Base-by-base conservation (phyloP, 192 early-diverging fungal species). In the Gonapodya prolifera region DNA sequence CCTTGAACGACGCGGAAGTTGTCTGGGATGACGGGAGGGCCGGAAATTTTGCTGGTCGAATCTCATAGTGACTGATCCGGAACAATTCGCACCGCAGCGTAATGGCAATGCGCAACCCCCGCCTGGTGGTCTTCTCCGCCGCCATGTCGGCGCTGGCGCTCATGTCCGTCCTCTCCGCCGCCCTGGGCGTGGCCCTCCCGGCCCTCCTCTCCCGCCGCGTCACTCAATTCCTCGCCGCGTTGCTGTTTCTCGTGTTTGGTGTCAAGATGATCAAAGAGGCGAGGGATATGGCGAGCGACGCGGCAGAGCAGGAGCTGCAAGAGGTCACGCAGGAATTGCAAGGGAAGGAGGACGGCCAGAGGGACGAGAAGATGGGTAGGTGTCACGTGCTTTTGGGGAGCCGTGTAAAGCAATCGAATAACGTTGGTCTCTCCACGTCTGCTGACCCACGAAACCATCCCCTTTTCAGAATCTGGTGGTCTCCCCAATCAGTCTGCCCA, bases 31-130 rank as follows among this genome's bases (percentile, higher is more conserved):
- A n/a, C n/a, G n/a, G n/a, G n/a, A n/a, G n/a, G n/a, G n/a, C n/a
- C n/a, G n/a, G n/a, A n/a, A n/a, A n/a, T n/a, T n/a, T n/a, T n/a
- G n/a, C n/a, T n/a, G n/a, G n/a, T n/a, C n/a, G n/a, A n/a, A n/a
- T n/a, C n/a, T n/a, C n/a, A n/a, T n/a, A n/a, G n/a, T n/a, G n/a
- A n/a, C n/a, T n/a, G n/a, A n/a, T n/a, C n/a, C n/a, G n/a, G n/a
- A n/a, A n/a, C n/a, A n/a, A n/a, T n/a, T n/a, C n/a, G n/a, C n/a
- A n/a, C 23, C 23, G 8, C 45, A 61, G 28, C 31, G 95, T 99
- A 78, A 92, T 99, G 90, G 97, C 98, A 61, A 99, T 99, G 96
- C 93, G 90, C 81, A 92, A 98, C 83, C 90, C 96, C 36, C 93
- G 96, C 30, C 76, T 91, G 45, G 86, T 97, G 70, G 92, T 99